Base-by-base conservation (phyloP, 169 alveolate species). In the Babesia ovata region DNA sequence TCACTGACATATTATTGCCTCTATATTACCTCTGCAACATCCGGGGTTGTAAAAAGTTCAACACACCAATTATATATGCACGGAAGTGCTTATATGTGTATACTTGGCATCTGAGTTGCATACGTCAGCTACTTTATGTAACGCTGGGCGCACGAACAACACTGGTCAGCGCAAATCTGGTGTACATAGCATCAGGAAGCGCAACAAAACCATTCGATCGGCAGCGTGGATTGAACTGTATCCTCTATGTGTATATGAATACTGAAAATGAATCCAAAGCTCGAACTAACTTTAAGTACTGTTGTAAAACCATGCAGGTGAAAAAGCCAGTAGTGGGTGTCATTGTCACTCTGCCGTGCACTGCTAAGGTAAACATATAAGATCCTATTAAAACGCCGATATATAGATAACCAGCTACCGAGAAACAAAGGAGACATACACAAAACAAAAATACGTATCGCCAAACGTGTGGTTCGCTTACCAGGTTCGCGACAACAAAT, bases 391-490 rank as follows among this genome's bases (percentile, higher is more conserved):
- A 71, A 24, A 63, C n/a, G 1, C 6, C 28, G 45, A 26, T 8
- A 16, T 16, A 10, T 28, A 67, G 76, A 67, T 67, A 12, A 12
- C n/a, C 6, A 14, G 3, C 21, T 52, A 17, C 28, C 63, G 76
- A 17, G 44, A 54, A 28, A 14, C 63, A 17, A 28, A 67, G 26
- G 45, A 50, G 7, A 67, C 1, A 17, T 29, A 67, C 24, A 67
- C 50, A 21, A 4, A 6, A 29, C 63, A 19, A 19, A 44, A 52
- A 50, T 9, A 33, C 21, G 39, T 61, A 2, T 61, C 76, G 44
- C 57, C 76, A n/a, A 54, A 67, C 17, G 76, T 67, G 39, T 67
- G 76, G 76, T 67, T 67, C 65, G 56, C 76, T 0, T 9, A 53
- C 28, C 76, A 67, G 65, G 76, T 63, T n/a, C 0, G 28, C 16